Conservation (phyloP, 1,284 basidiomycete species). For the Ustilago trichophora region DNA sequence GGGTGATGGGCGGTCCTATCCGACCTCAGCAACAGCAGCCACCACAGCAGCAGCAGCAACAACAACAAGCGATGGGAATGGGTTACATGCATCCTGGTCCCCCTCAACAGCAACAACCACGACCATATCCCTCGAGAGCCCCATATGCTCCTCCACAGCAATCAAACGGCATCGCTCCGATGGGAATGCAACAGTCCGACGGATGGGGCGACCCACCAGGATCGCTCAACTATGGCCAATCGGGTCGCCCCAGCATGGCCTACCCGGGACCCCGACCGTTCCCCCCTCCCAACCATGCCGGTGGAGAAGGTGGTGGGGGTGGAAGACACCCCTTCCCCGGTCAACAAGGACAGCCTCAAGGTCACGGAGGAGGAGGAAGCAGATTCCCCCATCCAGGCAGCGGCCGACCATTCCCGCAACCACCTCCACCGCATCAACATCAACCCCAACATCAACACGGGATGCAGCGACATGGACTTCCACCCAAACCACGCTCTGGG, state of each 20-base stretch:
- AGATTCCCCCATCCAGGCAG: constrained; percentile 6
- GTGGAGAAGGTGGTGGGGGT: not conserved
- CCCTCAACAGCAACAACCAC: not conserved
- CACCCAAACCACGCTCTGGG: no score
- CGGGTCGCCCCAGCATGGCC: no score
- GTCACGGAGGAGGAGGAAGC: not conserved
- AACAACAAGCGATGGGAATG: not conserved
- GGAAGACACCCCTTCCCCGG: constrained; percentile 6
- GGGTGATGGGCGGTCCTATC: not conserved
- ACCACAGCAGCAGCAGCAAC: not conserved
- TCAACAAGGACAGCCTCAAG: not conserved
- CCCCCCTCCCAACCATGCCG: no score
- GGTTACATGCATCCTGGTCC: no score
- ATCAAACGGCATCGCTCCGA: not conserved
- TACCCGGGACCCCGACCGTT: no score
- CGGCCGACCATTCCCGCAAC: not conserved
- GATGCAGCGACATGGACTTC: no score
- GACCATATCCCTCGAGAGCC: not conserved
- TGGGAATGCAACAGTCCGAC: not conserved
- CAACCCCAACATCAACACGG: no score
- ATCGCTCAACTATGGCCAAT: no score
- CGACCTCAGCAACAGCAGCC: not conserved
- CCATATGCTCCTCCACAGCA: not conserved
- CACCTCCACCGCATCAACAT: not conserved
- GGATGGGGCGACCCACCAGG: not conserved